phyloP scores from a whole-genome alignment of 2,329 filamentous ascomycete genomes.

The Diaporthe vaccinii region DNA sequence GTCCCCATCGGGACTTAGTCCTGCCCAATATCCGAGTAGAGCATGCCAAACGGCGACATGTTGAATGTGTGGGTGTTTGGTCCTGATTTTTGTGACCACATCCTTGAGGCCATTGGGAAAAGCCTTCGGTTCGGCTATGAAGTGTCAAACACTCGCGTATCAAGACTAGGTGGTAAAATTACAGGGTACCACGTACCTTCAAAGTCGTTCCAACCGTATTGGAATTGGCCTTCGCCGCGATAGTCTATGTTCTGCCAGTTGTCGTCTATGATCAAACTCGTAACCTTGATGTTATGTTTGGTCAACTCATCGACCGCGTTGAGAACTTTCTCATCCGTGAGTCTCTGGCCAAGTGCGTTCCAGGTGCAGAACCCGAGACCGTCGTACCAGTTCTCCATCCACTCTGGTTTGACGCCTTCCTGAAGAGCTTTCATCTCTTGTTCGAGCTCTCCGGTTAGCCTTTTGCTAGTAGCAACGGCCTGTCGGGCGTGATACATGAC shows the following conservation, averaged over 20 bases:
- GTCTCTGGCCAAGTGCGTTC: constrained; percentile 88
- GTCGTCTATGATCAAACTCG: constrained; percentile 94
- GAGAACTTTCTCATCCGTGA: constrained; percentile 86
- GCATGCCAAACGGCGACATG: constrained; percentile 97
- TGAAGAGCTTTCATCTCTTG: constrained; percentile 61
- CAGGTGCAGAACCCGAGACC: constrained; percentile 96
- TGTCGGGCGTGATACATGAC: constrained; percentile 90
- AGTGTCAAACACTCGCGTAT: not conserved
- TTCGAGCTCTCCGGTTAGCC: constrained; percentile 56
- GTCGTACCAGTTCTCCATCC: constrained; percentile 92
- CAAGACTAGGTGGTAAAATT: not conserved
- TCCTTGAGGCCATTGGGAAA: constrained; percentile 87
- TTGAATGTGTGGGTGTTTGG: constrained; percentile 78
- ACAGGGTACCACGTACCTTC: constrained; percentile 59
- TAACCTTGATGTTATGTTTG: constrained; percentile 80
- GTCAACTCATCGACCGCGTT: constrained; percentile 80
- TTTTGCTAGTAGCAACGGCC: constrained; percentile 64
- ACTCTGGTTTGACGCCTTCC: constrained; percentile 69
- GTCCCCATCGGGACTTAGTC: constrained; percentile 80
- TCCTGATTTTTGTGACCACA: constrained; percentile 77
- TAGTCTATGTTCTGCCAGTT: constrained; percentile 89
- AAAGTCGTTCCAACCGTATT: constrained; percentile 82
- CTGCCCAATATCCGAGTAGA: constrained; percentile 89
- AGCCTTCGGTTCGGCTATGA: constrained; percentile 74
- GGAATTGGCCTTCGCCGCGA: constrained; percentile 64